Evolutionary conservation across 2,329 filamentous ascomycete species (phyloP), one percentile per base, ranked within the genome.

Genomic region (Tolypocladium capitatum): DNA sequence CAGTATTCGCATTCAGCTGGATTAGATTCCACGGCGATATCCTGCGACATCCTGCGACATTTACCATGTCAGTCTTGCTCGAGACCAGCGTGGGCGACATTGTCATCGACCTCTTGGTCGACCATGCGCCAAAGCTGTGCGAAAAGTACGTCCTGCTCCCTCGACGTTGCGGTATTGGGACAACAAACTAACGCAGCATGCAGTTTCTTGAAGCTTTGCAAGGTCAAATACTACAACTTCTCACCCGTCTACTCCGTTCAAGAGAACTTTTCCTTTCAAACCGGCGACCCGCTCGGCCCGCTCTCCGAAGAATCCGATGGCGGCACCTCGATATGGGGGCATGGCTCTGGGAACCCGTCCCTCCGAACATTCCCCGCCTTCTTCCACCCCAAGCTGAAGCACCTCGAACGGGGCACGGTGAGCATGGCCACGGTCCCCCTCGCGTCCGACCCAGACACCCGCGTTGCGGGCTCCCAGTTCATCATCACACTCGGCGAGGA

Each of bases 151-250:
- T 75, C n/a, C 24, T n/a, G 33, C 18, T 4, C 41, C 31, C n/a
- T 42, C 20, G 28, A 31, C 1, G 1, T 5, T 11, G 10, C 27
- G 16, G 2, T 13, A 21, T 5, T 3, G n/a, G 60, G 70, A 78
- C 81, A 71, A 83, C 71, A 63, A 64, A 51, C 60, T 62, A 43
- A 62, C 44, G 11, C 28, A 18, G 6, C 21, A 52, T 74, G 71
- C 66, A 94, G 88, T 75, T 97, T 98, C 66, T 73, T 98, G 49
- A 97, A 98, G 75, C 86, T 98, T 58, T 96, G 92, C 80, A 97
- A 97, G 71, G 74, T 89, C 68, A 98, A 96, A 72, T 98, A 97
- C 71, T 98, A 96, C 80, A 97, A 97, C 72, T 97, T 94, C 66
- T 83, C 89, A 6, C 92, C 91, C 27, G 72, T 97, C 47, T 87